Evolutionary conservation across 2,329 filamentous ascomycete genomes (phyloP).

Genomic region (Torrubiella hemipterigena): DNA sequence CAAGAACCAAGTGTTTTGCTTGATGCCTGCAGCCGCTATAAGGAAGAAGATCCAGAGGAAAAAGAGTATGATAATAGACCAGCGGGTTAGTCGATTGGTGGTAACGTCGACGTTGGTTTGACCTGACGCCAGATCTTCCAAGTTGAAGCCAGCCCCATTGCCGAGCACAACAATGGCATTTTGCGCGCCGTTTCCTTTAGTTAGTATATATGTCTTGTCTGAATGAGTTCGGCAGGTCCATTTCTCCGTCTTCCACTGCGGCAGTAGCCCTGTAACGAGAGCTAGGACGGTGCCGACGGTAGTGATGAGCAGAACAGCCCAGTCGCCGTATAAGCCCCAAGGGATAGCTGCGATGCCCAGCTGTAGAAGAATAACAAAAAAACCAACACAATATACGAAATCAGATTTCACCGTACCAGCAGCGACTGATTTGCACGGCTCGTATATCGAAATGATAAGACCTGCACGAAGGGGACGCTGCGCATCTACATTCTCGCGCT

Average conservation of each 20-base stretch:
- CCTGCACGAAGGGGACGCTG: slow-evolving; percentile 11
- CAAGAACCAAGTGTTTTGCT: slow-evolving; percentile 26
- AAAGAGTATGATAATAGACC: slow-evolving; percentile 13
- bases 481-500: slow-evolving; percentile 1
- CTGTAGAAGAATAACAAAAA: slow-evolving; percentile 15
- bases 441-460: slow-evolving; percentile 15
- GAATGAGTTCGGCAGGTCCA: slow-evolving; percentile 21
- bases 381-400: slow-evolving; percentile 13
- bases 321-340: slow-evolving; percentile 17
- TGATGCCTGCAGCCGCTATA: slow-evolving; percentile 23
- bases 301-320: slow-evolving; percentile 27
- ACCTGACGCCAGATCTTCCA: slow-evolving; percentile 26
- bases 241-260: slow-evolving; percentile 31
- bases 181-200: slow-evolving; percentile 25
- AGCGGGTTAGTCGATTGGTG: slow-evolving; percentile 7
- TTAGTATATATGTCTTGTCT: slow-evolving; percentile 21
- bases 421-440: slow-evolving; percentile 5
- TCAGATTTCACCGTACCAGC: slow-evolving; percentile 7
- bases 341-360: slow-evolving; percentile 23
- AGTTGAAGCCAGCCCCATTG: slow-evolving; percentile 19
- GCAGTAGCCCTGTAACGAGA: slow-evolving; percentile 19
- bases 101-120: slow-evolving; percentile 3
- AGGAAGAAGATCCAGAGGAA: slow-evolving; percentile 26
- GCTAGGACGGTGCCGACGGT: slow-evolving; percentile 22
- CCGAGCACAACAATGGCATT: slow-evolving; percentile 26